Evolutionary conservation across 345 rosid species (phyloP).

Genomic region (Eucalyptus marginata): DNA sequence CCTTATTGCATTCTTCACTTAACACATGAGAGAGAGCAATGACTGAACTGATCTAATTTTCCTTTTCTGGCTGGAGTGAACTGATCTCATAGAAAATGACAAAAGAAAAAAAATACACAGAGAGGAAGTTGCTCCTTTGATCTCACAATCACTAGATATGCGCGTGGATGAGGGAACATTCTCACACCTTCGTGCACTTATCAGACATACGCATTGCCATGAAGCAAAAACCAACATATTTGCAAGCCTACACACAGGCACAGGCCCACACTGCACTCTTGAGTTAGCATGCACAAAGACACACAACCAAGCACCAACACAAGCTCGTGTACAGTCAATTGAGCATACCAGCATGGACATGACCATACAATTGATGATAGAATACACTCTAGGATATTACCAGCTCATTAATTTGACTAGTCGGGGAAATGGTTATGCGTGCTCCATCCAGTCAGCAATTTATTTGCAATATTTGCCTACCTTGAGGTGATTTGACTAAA

Average conservation of each 20-base stretch:
- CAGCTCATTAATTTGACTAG: neutral
- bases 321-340: neutral
- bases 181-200: neutral
- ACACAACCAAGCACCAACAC: neutral
- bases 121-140: neutral
- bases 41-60: neutral
- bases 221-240: neutral
- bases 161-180: neutral
- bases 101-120: neutral
- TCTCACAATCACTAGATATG: neutral
- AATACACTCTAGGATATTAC: neutral
- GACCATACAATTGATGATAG: neutral
- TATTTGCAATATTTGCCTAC: neutral
- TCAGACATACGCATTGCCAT: neutral
- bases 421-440: neutral
- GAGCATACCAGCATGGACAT: neutral
- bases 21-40: neutral
- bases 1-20: neutral
- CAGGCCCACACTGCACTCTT: neutral
- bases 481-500: neutral
- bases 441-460: neutral
- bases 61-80: neutral
- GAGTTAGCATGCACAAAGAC: neutral
- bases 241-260: neutral
- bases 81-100: neutral